phyloP scores from a whole-genome alignment of 345 rosid genomes.

The Syzygium oleosum region DNA sequence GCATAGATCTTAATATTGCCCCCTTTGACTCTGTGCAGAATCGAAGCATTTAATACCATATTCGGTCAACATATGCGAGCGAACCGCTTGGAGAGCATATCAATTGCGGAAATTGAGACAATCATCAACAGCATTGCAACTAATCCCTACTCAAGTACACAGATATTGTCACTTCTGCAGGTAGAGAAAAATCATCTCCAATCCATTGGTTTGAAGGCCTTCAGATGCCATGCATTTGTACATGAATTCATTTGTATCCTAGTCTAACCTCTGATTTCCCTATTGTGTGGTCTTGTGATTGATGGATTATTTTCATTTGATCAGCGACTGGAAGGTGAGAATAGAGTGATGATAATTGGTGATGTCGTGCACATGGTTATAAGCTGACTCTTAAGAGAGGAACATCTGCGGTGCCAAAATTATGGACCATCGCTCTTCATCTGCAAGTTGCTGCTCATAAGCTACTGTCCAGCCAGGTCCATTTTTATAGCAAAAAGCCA shows the following conservation, averaged over 20 bases:
- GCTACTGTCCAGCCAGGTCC: not conserved
- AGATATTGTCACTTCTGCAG: conserved; percentile 67
- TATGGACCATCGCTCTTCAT: not conserved
- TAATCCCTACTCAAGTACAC: conserved; percentile 49
- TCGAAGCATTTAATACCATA: conserved; percentile 59
- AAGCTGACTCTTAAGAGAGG: not conserved
- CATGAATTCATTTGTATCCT: not conserved
- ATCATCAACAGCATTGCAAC: conserved; percentile 45
- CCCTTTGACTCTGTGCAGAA: conserved; percentile 24
- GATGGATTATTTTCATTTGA: not conserved
- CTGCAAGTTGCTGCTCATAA: not conserved
- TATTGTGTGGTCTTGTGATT: not conserved
- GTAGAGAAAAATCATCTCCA: conserved; percentile 17
- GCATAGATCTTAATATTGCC: not conserved
- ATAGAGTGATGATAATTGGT: conserved; percentile 80
- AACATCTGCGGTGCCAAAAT: not conserved
- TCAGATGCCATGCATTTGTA: not conserved
- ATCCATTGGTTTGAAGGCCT: not conserved
- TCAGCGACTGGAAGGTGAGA: conserved; percentile 90
- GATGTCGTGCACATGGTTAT: conserved; percentile 54
- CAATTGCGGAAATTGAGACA: conserved; percentile 64
- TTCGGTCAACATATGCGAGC: conserved; percentile 85
- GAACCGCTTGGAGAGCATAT: conserved; percentile 53
- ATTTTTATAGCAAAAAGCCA: not conserved
- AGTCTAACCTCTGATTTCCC: not conserved